Evolutionary conservation across 208 protist genomes (phyloP), one percentile per base, ranked within the genome.

Genomic region (Wallacemonas sp.): DNA sequence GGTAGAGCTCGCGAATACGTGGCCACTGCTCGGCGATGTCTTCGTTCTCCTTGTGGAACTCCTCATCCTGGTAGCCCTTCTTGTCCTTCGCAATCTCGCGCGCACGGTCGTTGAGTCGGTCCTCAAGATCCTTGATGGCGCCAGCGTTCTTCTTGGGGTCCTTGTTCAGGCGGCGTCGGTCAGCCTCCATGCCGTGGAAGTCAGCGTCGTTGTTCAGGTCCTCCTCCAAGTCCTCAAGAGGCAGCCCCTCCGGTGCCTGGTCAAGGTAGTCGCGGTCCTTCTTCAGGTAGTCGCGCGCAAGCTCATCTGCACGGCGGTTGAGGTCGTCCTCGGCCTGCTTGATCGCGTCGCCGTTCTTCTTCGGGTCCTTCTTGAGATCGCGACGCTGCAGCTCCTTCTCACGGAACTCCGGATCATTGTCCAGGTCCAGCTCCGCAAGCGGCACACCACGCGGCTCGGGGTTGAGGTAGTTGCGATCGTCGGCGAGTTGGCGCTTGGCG

Each of bases 241-340:
- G 83, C 41, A 94, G 68, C 26, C 88, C 88, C 59, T 90, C 75
- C 32, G 89, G 82, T 53, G 86, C 71, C 26, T 53, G 66, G 34
- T 91, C 80, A n/a, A 94, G 78, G 71, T 81, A 94, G 42, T 68
- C 67, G 63, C 88, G 79, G 29, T 94, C 88, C 68, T 77, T 78
- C 68, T 68, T 66, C 22, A 91, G 57, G 70, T 81, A 89, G 46
- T 87, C 84, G 21, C 60, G 50, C 15, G 88, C 88, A 30, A 94
- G 57, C 46, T 71, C 42, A 9, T 89, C 73, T 3, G 73, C 84
- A 29, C 79, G 84, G 29, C 76, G 79, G 63, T 85, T 91, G 12
- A 94, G 74, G 41, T 68, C 34, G 37, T 80, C 68, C 68, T 91
- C 79, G 26, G 89, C 63, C 3, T 82, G 69, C 38, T 64, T 52